phyloP scores from a whole-genome alignment of 108 stramenopile genomes.

The Stephanodiscus triporus region DNA sequence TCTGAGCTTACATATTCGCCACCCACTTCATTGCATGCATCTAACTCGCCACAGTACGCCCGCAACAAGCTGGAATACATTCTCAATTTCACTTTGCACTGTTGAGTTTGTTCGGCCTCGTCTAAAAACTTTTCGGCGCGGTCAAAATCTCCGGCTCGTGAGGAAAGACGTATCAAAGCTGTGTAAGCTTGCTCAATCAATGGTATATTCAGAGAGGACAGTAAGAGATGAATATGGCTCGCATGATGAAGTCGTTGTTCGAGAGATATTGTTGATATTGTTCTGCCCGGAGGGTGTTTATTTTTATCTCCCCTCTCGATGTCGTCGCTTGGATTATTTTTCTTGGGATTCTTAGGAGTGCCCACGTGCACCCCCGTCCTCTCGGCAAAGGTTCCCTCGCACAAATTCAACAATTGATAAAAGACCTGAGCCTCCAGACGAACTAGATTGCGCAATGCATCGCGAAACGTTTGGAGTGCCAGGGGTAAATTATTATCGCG shows the following conservation, averaged over 20 bases:
- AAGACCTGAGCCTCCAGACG: conserved; percentile 74
- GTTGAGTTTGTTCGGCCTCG: conserved; percentile 66
- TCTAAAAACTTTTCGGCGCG: conserved; percentile 57
- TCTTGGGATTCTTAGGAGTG: conserved; percentile 53
- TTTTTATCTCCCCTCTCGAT: conserved; percentile 3
- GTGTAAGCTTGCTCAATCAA: conserved; percentile 83
- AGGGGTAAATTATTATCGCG: conserved; percentile 59
- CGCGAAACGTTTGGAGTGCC: conserved; percentile 61
- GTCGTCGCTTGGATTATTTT: neutral
- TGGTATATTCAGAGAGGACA: conserved; percentile 61
- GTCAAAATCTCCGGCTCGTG: conserved; percentile 50
- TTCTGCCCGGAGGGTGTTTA: conserved; percentile 1
- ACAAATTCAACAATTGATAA: conserved; percentile 84
- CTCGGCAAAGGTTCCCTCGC: conserved; percentile 65
- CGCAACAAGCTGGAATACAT: conserved; percentile 68
- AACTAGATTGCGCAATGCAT: conserved; percentile 46
- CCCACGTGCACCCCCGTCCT: conserved; percentile 69
- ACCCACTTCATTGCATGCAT: conserved; percentile 16
- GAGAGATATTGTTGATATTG: conserved; percentile 21
- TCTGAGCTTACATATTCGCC: neutral
- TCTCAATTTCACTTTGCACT: conserved; percentile 80
- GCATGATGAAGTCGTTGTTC: conserved; percentile 60
- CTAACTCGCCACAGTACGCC: conserved; percentile 62
- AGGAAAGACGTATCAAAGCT: conserved; percentile 74
- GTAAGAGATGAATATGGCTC: conserved; percentile 67